phyloP scores from a whole-genome alignment of 108 stramenopile genomes.

The Skeletonema menzelii region DNA sequence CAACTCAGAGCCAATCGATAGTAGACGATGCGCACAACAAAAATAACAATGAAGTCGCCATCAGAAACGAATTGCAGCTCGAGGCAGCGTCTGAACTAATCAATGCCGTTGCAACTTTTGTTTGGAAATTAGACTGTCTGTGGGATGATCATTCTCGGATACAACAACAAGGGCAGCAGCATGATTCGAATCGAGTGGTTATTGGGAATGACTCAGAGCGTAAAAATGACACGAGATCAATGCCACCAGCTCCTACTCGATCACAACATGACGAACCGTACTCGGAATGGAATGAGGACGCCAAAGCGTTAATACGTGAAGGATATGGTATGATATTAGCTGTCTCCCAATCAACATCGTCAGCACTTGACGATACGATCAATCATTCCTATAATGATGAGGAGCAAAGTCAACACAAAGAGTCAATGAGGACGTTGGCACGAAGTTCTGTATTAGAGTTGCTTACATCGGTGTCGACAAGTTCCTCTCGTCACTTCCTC shows the following conservation, averaged over 20 bases:
- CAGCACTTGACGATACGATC: background rate
- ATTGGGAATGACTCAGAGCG: background rate
- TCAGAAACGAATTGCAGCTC: conserved; percentile 3
- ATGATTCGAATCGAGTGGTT: background rate
- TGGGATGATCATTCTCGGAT: conserved; percentile 2
- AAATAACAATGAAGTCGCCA: background rate
- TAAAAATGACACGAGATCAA: background rate
- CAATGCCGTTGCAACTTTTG: conserved; percentile 8
- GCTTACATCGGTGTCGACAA: conserved; percentile 20
- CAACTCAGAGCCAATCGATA: background rate
- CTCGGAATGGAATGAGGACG: conserved; percentile 22
- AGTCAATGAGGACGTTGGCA: conserved; percentile 10
- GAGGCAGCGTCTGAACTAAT: conserved; percentile 16
- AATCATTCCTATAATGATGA: background rate
- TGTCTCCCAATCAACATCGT: background rate
- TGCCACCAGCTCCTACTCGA: background rate
- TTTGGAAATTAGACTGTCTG: conserved; percentile 29
- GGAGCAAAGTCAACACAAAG: background rate
- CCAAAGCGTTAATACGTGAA: conserved; percentile 32
- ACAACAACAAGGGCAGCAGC: background rate
- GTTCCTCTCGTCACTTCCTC: conserved; percentile 30
- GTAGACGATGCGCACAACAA: background rate
- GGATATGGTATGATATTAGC: conserved; percentile 17
- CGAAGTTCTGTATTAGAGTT: conserved; percentile 35
- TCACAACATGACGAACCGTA: conserved; percentile 10